Evolutionary conservation across 306 rosid species (phyloP), one percentile per base, ranked within the genome.

Genomic region (Dryas octopetala): DNA sequence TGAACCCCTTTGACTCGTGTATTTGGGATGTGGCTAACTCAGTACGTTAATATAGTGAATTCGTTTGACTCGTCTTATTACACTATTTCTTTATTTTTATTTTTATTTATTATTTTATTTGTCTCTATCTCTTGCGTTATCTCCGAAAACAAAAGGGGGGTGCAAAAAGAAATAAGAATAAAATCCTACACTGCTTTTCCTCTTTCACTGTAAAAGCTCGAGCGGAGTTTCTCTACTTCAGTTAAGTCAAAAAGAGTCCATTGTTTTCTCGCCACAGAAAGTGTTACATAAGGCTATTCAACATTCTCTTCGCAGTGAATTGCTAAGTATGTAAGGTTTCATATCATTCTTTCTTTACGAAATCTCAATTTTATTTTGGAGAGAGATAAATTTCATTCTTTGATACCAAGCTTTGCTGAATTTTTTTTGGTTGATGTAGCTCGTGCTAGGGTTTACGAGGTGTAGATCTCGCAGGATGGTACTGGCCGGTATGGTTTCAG

Each of bases 171-270:
- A 23, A 23, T 23, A 0, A 23, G 23, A 23, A 23, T 23, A 23
- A 23, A 23, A 23, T 44, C 76, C 23, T 8, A 0, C 58, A 47
- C 71, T 15, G 0, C 38, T 46, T 76, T 40, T 17, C 5, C 28
- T 41, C 48, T 58, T 63, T 58, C 78, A 73, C 75, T 65, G 80
- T 55, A 5, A 48, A 55, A 17, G 43, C 55, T 76, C 14, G n/a
- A 47, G 19, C 43, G 23, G 23, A 23, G 23, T 0, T 70, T 43
- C 41, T 78, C 76, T 74, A 67, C 84, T 83, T 81, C 88, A 79
- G 70, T 79, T 41, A 19, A 23, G 23, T 23, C 23, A 23, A 23
- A 0, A 73, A 23, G 9, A 58, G 62, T 66, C 58, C 71, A 72
- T 46, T 9, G 17, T 82, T 84, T 71, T 79, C 51, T 77, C 52